phyloP scores from a whole-genome alignment of 2,329 filamentous ascomycete genomes.

The Periconia digitata region DNA sequence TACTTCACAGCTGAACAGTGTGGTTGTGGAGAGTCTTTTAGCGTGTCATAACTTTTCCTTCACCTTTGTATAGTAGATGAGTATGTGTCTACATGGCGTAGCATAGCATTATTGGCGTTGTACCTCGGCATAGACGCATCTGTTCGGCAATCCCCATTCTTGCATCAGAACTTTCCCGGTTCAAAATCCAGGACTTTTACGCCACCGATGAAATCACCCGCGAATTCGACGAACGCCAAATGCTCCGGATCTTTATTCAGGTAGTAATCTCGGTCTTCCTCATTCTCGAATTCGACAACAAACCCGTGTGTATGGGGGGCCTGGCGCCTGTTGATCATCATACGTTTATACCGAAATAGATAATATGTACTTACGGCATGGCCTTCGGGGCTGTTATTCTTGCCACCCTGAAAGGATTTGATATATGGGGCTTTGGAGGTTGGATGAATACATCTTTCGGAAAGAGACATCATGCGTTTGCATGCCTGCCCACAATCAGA shows the following conservation, averaged over 20 bases:
- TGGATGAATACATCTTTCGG: constrained; percentile 62
- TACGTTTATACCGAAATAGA: constrained; percentile 10
- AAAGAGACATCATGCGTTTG: constrained; percentile 58
- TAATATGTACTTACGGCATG: constrained; percentile 52
- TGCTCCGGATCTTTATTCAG: constrained; percentile 66
- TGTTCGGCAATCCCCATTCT: not conserved
- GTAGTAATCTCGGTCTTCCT: constrained; percentile 70
- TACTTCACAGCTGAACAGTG: constrained; percentile 80
- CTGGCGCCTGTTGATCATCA: constrained; percentile 29
- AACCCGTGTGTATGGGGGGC: constrained; percentile 69
- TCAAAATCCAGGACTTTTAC: constrained; percentile 64
- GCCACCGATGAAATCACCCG: constrained; percentile 54
- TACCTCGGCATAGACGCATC: constrained; percentile 11
- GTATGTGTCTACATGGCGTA: constrained; percentile 25
- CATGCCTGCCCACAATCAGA: constrained; percentile 61
- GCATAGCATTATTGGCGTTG: constrained; percentile 30
- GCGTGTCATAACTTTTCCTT: constrained; percentile 43
- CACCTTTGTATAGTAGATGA: constrained; percentile 7
- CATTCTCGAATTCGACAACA: constrained; percentile 65
- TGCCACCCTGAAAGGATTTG: constrained; percentile 58
- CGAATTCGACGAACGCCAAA: constrained; percentile 58
- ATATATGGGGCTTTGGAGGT: constrained; percentile 63
- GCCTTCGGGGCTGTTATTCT: constrained; percentile 64
- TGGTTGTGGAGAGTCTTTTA: constrained; percentile 95
- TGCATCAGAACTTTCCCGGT: constrained; percentile 51